Conservation (phyloP, 352 stramenopile species). For the Nothophytophthora sp. region DNA sequence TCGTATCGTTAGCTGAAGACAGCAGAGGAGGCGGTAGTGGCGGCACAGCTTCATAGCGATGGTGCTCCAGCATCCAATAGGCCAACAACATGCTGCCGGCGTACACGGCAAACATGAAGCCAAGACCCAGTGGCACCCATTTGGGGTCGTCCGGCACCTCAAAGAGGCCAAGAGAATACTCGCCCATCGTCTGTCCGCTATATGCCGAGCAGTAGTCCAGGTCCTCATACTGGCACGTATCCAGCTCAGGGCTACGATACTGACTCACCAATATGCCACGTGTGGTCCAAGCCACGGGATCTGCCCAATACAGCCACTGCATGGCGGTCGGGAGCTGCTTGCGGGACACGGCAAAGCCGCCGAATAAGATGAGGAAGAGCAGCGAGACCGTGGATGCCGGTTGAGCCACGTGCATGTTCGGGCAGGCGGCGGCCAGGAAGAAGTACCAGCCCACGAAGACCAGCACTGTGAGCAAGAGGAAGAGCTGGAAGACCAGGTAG, state of each 20-base stretch:
- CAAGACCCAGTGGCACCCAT: slow-evolving; percentile 38
- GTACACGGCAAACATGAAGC: slow-evolving; percentile 33
- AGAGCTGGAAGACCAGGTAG: slow-evolving; percentile 58
- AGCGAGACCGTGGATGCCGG: slow-evolving; percentile 14
- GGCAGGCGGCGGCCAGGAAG: slow-evolving; percentile 11
- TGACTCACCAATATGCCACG: slow-evolving; percentile 40
- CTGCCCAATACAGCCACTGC: slow-evolving; percentile 60
- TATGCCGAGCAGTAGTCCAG: slow-evolving; percentile 29
- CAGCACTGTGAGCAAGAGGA: slow-evolving; percentile 48
- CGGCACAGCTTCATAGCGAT: slow-evolving; percentile 11
- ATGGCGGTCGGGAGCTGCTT: slow-evolving; percentile 44
- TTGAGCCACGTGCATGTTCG: slow-evolving; percentile 17
- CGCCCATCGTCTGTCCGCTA: slow-evolving; percentile 26
- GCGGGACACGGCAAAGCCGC: slow-evolving; percentile 17
- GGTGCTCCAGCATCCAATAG: slow-evolving; percentile 27
- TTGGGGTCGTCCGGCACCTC: slow-evolving; percentile 32
- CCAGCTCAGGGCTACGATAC: slow-evolving; percentile 27
- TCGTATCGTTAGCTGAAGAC: slow-evolving; percentile 9
- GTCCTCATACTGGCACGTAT: slow-evolving; percentile 28
- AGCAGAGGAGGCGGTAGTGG: slow-evolving; percentile 6
- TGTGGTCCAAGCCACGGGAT: slow-evolving; percentile 47
- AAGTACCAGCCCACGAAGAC: slow-evolving; percentile 13
- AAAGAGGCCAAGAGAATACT: slow-evolving; percentile 38
- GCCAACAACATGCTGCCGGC: slow-evolving; percentile 26
- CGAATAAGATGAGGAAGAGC: slow-evolving; percentile 43